Evolutionary conservation across 345 rosid species (phyloP).

Genomic region (Hirschfeldia incana): DNA sequence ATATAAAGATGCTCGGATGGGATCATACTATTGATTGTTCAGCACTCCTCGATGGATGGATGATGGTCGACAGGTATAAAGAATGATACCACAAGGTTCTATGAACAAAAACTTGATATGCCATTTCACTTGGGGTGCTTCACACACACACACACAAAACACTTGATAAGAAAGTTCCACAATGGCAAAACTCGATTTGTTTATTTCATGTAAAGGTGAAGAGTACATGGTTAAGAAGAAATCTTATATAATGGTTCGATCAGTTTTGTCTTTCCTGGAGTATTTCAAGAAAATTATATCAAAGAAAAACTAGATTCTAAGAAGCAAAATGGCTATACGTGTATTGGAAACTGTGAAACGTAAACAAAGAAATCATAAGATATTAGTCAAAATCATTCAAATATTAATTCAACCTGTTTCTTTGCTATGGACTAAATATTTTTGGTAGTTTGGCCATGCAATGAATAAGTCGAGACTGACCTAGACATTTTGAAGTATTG

Average conservation of each 20-base stretch:
- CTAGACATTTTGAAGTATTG: neutral
- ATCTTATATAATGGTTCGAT: neutral
- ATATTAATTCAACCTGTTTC: neutral
- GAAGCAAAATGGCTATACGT: no score
- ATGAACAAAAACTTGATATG: neutral
- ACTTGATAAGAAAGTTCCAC: neutral
- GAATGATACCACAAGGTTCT: neutral
- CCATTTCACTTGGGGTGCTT: neutral
- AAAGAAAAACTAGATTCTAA: no score
- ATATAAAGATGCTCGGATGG: neutral
- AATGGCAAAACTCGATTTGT: neutral
- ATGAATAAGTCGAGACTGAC: neutral
- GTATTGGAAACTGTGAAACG: no score
- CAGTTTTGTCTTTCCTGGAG: neutral
- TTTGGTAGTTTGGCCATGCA: neutral
- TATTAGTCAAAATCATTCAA: neutral
- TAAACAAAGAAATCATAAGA: neutral
- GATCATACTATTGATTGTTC: neutral
- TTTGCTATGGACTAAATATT: neutral
- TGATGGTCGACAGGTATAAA: neutral
- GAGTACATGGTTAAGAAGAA: neutral
- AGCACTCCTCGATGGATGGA: neutral
- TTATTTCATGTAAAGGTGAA: neutral
- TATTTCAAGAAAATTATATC: neutral
- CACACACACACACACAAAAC: neutral